Evolutionary conservation across 306 rosid genomes (phyloP), one percentile per base, ranked within the genome.

Genomic region (Datisca glomerata): DNA sequence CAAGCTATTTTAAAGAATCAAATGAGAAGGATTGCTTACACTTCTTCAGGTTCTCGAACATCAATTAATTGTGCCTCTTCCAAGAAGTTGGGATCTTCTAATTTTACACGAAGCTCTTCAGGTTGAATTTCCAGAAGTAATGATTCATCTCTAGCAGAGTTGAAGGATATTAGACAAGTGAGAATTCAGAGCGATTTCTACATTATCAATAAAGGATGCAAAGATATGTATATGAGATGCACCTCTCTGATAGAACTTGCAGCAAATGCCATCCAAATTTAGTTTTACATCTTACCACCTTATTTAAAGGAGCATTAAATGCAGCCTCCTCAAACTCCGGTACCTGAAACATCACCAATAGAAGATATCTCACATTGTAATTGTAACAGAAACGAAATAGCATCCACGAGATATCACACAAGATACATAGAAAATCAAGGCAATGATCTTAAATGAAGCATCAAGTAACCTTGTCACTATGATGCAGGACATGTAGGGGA

Each of bases 301-400:
- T 80, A 69, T 89, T 83, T 55, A 89, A 53, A 41, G 97, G 78
- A 41, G 97, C 86, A 72, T 32, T 40, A 68, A 83, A 89, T 1
- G 97, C 97, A 68, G 91, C 85, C 64, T 83, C 97, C 71, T 89
- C 93, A 70, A 89, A 89, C 51, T 89, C 97, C 6, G 91, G 91
- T 59, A 89, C 97, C 97, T 89, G 59, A 47, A 56, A 35, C 18
- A 62, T 59, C 49, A 27, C 53, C 32, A 45, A 49, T 66, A 52
- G 56, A 47, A 65, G 25, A 64, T 48, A 16, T 11, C 27, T 41
- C 29, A 43, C 43, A 39, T 28, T 34, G 43, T 27, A 59, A 50
- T 18, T 34, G 49, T n/a, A 13, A n/a, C 8, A 21, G 28, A 49
- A 43, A 41, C 61, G 40, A 45, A n/a, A n/a, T n/a, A n/a, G n/a